These are phyloP conservation scores for Dillenia turbinata DNA, from an alignment of 164 flowering plant species.

Conservation along the genomic window DNA sequence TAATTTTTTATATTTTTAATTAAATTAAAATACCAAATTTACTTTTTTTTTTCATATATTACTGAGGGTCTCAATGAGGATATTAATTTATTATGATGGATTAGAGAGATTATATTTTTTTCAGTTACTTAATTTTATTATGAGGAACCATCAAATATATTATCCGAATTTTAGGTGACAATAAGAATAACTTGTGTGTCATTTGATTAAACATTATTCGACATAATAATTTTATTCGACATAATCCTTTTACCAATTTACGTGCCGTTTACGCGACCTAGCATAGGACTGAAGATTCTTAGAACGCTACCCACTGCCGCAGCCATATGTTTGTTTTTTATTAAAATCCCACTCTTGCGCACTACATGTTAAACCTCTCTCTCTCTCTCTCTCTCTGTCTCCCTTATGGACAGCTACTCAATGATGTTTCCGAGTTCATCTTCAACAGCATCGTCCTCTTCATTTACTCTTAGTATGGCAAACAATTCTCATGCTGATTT, in stretches of 20 bases:
- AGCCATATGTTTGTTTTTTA: neutral
- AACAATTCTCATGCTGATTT: neutral
- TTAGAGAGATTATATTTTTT: too few relatives aligned
- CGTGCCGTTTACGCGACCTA: constrained; percentile 25
- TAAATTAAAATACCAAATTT: too few relatives aligned
- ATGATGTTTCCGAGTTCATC: constrained; percentile 6
- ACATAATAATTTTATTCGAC: too few relatives aligned
- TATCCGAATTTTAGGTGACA: too few relatives aligned
- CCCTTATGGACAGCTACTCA: constrained; percentile 14
- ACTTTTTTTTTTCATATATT: too few relatives aligned
- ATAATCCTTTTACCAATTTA: neutral
- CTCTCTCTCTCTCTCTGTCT: neutral
- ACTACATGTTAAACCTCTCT: neutral
- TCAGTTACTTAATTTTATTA: too few relatives aligned
- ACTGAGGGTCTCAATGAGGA: too few relatives aligned
- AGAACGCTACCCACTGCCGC: neutral
- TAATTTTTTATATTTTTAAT: too few relatives aligned
- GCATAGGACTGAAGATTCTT: neutral
- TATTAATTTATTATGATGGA: too few relatives aligned
- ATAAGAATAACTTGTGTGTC: too few relatives aligned
- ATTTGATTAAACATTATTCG: too few relatives aligned
- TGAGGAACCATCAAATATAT: too few relatives aligned
- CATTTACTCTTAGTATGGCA: neutral
- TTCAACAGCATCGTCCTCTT: constrained; percentile 3
- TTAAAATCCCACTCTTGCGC: neutral